Base-by-base conservation (phyloP, 768 basidiomycete species). In the Sistotremastrum niveocremeum region DNA sequence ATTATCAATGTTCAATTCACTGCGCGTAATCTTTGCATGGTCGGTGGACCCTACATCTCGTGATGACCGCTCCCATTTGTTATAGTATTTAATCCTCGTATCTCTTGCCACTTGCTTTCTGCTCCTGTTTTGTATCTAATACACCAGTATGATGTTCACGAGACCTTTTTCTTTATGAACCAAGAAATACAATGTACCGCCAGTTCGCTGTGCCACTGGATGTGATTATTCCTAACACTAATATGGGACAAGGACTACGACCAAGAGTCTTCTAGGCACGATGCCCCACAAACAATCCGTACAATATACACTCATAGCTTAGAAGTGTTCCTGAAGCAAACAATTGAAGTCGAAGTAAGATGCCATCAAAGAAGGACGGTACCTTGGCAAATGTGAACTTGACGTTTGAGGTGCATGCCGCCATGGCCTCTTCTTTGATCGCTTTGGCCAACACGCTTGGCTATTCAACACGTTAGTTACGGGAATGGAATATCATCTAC, bases 1-100 rank as follows among this genome's bases (percentile, higher is more conserved):
- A 76, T 98, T 53, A 77, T 78, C 29, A 84, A 93, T 56, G 81
- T 91, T 7, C 88, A 95, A 53, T 95, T 98, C 57, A 98, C 95
- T 6, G 78, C 90, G 31, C 77, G 94, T 9, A 99, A 99, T 62
- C 72, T 99, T 34, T 93, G 89, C 61, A 65, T 98, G 46, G 87
- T 84, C 39, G 83, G 84, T 11, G 94, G 94, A 4, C 71, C 70
- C 38, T 83, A 80, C 58, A 65, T 78, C 37, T 65, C 81, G 20
- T 20, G 20, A 20, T 20, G 20, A 20, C 20, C 20, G 20, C 20
- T 20, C 20, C 20, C 20, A 20, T 20, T 20, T 20, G 20, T 20
- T 20, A 20, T 20, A 20, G 20, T 20, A 20, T 20, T 20, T 20
- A 20, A 20, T 20, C 20, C 20, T 20, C 20, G 20, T 20, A 20